phyloP scores from a whole-genome alignment of 1,284 basidiomycete species.

The Tremellales sp. region DNA sequence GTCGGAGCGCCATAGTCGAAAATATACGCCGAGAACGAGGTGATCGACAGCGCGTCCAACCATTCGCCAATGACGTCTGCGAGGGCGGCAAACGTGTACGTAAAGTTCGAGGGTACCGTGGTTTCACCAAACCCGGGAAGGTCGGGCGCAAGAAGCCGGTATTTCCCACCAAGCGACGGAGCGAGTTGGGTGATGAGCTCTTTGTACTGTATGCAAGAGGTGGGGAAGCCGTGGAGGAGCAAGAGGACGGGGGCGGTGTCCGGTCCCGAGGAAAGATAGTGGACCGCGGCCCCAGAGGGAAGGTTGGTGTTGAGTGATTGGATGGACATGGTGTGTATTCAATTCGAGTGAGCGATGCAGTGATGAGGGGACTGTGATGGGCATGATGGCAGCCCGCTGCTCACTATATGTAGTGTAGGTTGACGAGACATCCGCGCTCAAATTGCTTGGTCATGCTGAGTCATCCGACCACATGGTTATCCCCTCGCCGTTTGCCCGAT shows the following conservation, averaged over 20 bases:
- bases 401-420: too few relatives aligned
- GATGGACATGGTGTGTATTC: too few relatives aligned
- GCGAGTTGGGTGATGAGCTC: too few relatives aligned
- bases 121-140: constrained; percentile 56
- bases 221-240: constrained; percentile 55
- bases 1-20: constrained; percentile 10
- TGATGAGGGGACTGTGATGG: too few relatives aligned
- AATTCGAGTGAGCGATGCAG: too few relatives aligned
- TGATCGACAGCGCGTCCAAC: constrained; percentile 49
- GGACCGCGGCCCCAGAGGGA: constrained; percentile 30
- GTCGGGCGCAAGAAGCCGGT: constrained; percentile 55
- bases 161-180: constrained; percentile 49
- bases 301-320: too few relatives aligned
- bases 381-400: too few relatives aligned
- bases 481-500: too few relatives aligned
- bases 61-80: constrained; percentile 50
- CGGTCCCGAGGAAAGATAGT: constrained; percentile 51
- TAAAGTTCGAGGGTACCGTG: constrained; percentile 45
- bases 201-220: constrained; percentile 54
- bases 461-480: too few relatives aligned
- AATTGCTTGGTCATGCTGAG: too few relatives aligned
- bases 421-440: too few relatives aligned
- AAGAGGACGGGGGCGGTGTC: constrained; percentile 46
- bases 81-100: constrained; percentile 51
- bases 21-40: not conserved